These are phyloP conservation scores for Globisporangium rhizosaccharum DNA, from an alignment of 352 stramenopile species.

Conservation along the genomic window DNA sequence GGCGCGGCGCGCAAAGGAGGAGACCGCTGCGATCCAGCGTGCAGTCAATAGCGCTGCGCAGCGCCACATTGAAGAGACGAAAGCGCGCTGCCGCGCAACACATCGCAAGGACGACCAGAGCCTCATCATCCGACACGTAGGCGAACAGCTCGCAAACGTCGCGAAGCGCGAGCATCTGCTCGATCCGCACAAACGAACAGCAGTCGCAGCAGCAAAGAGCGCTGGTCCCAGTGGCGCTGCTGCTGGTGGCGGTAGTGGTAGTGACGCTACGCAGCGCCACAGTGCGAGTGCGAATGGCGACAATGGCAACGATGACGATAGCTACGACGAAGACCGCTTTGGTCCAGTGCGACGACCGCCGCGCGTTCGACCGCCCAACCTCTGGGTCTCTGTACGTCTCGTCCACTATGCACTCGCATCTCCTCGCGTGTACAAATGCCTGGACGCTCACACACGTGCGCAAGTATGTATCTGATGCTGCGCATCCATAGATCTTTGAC, in stretches of 20 bases:
- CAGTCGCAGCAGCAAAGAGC: not conserved
- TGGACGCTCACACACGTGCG: not conserved
- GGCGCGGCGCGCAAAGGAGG: constrained; percentile 31
- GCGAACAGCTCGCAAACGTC: constrained; percentile 48
- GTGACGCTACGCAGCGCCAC: too few species aligned
- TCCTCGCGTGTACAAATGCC: not conserved
- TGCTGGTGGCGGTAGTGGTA: too few species aligned
- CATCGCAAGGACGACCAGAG: constrained; percentile 21
- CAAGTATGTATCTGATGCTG: not conserved
- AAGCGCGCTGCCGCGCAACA: constrained; percentile 18
- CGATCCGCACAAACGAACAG: constrained; percentile 6
- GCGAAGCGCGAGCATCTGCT: constrained; percentile 14
- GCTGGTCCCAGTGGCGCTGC: too few species aligned
- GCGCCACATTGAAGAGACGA: constrained; percentile 29
- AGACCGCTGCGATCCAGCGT: constrained; percentile 32
- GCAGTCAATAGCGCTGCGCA: constrained; percentile 21
- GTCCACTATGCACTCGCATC: not conserved
- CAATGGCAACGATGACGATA: constrained; percentile 19
- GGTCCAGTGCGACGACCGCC: constrained; percentile 39
- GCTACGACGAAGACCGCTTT: constrained; percentile 59
- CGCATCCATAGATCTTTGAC: constrained; percentile 37
- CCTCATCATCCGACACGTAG: constrained; percentile 60
- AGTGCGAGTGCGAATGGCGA: not conserved
- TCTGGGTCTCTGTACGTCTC: constrained; percentile 44
- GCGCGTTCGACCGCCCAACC: constrained; percentile 37